These are phyloP conservation scores for Fusarium lateritium DNA, from an alignment of 2,329 filamentous ascomycete species.

Conservation along the genomic window DNA sequence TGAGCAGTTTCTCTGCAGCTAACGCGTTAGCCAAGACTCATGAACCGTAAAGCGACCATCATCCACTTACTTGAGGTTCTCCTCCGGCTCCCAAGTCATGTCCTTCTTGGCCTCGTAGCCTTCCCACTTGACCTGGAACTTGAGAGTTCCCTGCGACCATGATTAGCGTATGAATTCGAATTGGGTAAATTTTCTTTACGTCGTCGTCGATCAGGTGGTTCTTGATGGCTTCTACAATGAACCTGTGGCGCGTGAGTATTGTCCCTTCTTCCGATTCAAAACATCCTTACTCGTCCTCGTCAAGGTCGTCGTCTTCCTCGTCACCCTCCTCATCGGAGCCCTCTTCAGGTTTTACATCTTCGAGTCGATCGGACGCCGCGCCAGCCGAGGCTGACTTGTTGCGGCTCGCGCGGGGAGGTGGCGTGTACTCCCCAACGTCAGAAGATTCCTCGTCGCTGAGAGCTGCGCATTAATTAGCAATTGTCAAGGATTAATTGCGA, in stretches of 20 bases:
- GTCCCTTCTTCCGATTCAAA: constrained; percentile 32
- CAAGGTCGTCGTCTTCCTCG: constrained; percentile 54
- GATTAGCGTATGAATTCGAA: constrained; percentile 6
- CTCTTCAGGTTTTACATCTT: constrained; percentile 52
- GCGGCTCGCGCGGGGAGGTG: constrained; percentile 44
- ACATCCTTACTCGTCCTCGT: constrained; percentile 61
- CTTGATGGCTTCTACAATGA: constrained; percentile 81
- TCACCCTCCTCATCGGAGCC: constrained; percentile 52
- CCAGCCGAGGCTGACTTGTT: constrained; percentile 47
- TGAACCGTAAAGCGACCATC: not conserved
- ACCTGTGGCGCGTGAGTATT: constrained; percentile 63
- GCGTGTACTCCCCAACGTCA: constrained; percentile 49
- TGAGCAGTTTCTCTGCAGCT: constrained; percentile 67
- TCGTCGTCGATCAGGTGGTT: constrained; percentile 73
- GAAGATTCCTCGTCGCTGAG: constrained; percentile 58
- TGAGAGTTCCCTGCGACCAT: constrained; percentile 61
- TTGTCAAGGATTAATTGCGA: constrained; percentile 16
- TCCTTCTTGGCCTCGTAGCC: constrained; percentile 80
- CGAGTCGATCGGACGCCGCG: constrained; percentile 24
- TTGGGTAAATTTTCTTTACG: constrained; percentile 54
- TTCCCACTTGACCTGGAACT: constrained; percentile 85
- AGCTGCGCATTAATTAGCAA: constrained; percentile 50
- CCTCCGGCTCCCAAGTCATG: constrained; percentile 84
- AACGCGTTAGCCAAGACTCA: constrained; percentile 7
- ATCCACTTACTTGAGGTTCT: constrained; percentile 64